Conservation (phyloP, 2,329 filamentous ascomycete species). For the Clonostachys chloroleuca region DNA sequence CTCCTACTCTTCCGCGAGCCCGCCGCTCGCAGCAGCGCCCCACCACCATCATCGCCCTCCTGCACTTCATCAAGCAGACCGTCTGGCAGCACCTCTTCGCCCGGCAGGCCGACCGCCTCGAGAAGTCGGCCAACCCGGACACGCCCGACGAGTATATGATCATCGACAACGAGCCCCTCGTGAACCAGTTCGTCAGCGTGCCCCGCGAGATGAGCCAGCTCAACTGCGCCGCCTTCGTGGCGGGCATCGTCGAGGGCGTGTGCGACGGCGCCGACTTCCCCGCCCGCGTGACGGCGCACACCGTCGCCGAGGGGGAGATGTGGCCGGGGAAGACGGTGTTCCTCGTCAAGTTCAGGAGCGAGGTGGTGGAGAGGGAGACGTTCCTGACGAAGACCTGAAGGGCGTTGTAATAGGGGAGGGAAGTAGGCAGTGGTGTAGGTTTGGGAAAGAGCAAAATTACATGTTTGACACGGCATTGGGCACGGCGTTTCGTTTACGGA, state of each 20-base stretch:
- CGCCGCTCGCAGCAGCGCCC: conserved; percentile 70
- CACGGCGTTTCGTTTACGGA: no score
- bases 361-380: conserved; percentile 87
- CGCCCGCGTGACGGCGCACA: conserved; percentile 86
- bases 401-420: background rate
- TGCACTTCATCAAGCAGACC: conserved; percentile 92
- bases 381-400: conserved; percentile 59
- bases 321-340: conserved; percentile 98
- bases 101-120: conserved; percentile 85
- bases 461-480: conserved; percentile 3
- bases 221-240: conserved; percentile 94
- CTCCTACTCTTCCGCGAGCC: conserved; percentile 84
- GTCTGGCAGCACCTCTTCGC: conserved; percentile 92
- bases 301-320: conserved; percentile 69
- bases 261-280: conserved; percentile 91
- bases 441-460: conserved; percentile 3
- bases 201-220: conserved; percentile 94
- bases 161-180: conserved; percentile 93
- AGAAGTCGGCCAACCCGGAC: conserved; percentile 76
- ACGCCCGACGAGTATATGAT: conserved; percentile 98
- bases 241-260: conserved; percentile 90
- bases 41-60: conserved; percentile 81
- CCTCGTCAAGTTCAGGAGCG: conserved; percentile 85
- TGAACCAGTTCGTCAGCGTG: conserved; percentile 90
- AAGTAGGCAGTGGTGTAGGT: background rate